phyloP scores from a whole-genome alignment of 129 eudicot genomes.

The Ambrosia trifida region DNA sequence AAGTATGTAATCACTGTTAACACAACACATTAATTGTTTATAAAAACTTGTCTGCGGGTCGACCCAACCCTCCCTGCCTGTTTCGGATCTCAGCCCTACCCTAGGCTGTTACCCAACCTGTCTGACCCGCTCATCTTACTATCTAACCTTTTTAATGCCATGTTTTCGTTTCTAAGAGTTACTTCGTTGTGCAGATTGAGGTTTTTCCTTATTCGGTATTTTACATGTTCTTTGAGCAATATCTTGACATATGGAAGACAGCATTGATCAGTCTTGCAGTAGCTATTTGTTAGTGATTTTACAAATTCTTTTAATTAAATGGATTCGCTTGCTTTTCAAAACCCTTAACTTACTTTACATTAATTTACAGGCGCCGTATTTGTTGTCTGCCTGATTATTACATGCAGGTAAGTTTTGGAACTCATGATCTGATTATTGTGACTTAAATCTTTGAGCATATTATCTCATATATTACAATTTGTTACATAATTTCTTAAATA shows the following conservation, averaged over 20 bases:
- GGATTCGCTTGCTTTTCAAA: not conserved
- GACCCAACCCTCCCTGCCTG: not conserved
- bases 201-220: slow-evolving; percentile 87
- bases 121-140: not conserved
- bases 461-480: not conserved
- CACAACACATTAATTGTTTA: not conserved
- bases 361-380: slow-evolving; percentile 78
- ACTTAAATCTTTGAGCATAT: not conserved
- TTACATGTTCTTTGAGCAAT: slow-evolving; percentile 96
- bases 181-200: slow-evolving; percentile 61
- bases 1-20: not conserved
- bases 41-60: not conserved
- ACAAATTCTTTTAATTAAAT: not conserved
- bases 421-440: not conserved
- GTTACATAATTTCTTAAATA: not conserved
- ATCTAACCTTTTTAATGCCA: not conserved
- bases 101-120: not conserved
- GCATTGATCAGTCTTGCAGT: slow-evolving; percentile 83
- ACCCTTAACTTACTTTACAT: slow-evolving; percentile 2
- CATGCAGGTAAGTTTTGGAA: slow-evolving; percentile 68
- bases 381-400: slow-evolving; percentile 74
- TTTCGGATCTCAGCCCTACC: not conserved
- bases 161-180: slow-evolving; percentile 5
- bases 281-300: slow-evolving; percentile 71
- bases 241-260: slow-evolving; percentile 91